phyloP scores from a whole-genome alignment of 2,329 filamentous ascomycete species.

The Arthroderma uncinatum region DNA sequence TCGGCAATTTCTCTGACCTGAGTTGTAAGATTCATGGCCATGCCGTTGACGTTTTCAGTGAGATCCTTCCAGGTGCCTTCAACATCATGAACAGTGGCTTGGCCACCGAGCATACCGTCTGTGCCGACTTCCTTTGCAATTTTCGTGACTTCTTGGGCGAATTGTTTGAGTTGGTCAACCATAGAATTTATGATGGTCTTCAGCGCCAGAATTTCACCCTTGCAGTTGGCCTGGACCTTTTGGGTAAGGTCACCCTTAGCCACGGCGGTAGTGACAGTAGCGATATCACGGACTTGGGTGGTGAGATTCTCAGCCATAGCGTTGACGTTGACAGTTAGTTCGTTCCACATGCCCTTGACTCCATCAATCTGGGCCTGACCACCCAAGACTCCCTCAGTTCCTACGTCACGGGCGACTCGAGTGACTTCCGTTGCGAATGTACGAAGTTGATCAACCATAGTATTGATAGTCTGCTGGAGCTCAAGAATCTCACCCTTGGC shows the following conservation, averaged over 20 bases:
- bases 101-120: constrained; percentile 83
- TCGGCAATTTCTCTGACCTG: constrained; percentile 96
- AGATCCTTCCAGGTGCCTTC: constrained; percentile 95
- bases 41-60: constrained; percentile 91
- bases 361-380: constrained; percentile 74
- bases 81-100: constrained; percentile 91
- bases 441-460: constrained; percentile 76
- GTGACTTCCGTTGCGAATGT: constrained; percentile 79
- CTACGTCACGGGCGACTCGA: constrained; percentile 70
- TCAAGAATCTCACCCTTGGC: constrained; percentile 73
- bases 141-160: constrained; percentile 92
- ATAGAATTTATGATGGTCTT: constrained; percentile 99
- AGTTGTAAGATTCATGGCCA: constrained; percentile 96
- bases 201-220: constrained; percentile 83
- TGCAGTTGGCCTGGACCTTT: constrained; percentile 87
- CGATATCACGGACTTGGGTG: constrained; percentile 89
- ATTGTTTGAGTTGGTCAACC: constrained; percentile 95
- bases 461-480: constrained; percentile 76
- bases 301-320: constrained; percentile 82
- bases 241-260: constrained; percentile 84
- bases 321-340: constrained; percentile 74
- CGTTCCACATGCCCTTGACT: constrained; percentile 81
- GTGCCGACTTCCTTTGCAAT: constrained; percentile 94
- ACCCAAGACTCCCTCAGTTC: constrained; percentile 70
- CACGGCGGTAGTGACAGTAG: constrained; percentile 59